phyloP scores from a whole-genome alignment of 495 filamentous ascomycete genomes.

The Penicillium subrubescens region DNA sequence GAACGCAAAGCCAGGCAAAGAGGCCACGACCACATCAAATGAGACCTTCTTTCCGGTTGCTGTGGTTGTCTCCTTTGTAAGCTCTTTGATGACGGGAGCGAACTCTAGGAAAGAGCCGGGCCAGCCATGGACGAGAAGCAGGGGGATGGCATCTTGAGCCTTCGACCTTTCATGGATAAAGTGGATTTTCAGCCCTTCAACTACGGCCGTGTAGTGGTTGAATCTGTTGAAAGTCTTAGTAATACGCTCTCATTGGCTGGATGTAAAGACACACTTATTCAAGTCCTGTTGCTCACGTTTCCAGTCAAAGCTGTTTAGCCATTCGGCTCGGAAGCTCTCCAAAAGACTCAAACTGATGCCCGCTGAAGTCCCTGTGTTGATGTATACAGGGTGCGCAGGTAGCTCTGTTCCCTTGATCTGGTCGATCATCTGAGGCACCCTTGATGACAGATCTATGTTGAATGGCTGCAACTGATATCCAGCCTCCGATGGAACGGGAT shows the following conservation, averaged over 20 bases:
- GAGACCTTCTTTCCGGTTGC: slow-evolving; percentile 8
- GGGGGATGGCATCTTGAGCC: slow-evolving; percentile 30
- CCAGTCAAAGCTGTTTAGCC: neutral
- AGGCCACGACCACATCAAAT: slow-evolving; percentile 35
- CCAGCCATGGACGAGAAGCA: slow-evolving; percentile 43
- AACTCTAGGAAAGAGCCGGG: slow-evolving; percentile 43
- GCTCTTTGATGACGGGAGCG: slow-evolving; percentile 21
- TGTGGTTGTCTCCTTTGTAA: neutral
- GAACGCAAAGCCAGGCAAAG: slow-evolving; percentile 32
- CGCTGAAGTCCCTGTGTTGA: neutral
- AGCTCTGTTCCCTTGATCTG: neutral
- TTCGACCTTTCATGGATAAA: slow-evolving; percentile 1
- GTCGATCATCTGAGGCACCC: neutral
- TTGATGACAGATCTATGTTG: slow-evolving; percentile 17
- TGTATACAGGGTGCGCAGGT: neutral
- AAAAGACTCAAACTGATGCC: neutral
- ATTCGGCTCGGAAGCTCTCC: neutral
- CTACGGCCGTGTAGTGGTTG: neutral
- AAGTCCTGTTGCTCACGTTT: neutral
- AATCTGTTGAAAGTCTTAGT: neutral
- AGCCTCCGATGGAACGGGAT: neutral
- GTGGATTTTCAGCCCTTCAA: neutral
- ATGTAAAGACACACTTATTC: neutral
- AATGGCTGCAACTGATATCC: slow-evolving; percentile 15
- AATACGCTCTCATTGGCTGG: neutral